Percentiles rank a stretch among this genome's conserved stretches.
These are phyloP conservation scores for Quercus robur DNA, from an alignment of 306 rosid genomes.

Conservation along the genomic window DNA sequence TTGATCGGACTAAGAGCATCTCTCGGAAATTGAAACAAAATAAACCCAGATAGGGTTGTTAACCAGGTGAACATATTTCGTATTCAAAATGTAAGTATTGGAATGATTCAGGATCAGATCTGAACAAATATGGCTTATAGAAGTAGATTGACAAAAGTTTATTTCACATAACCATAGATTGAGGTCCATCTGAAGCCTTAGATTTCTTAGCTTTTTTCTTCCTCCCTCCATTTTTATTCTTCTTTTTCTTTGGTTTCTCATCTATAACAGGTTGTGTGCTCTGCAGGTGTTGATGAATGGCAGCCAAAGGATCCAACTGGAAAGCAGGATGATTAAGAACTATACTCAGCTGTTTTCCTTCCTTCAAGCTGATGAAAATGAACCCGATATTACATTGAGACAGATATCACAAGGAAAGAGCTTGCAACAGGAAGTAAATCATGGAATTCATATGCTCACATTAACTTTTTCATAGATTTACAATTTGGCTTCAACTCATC, in stretches of 20 bases:
- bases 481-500: constrained; percentile 46
- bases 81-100: constrained; percentile 13
- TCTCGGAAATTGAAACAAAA: not conserved
- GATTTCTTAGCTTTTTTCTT: constrained; percentile 56
- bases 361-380: constrained; percentile 61
- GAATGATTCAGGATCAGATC: not conserved
- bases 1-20: not conserved
- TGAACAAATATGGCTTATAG: constrained; percentile 4
- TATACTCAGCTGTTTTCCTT: constrained; percentile 43
- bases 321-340: constrained; percentile 56
- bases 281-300: constrained; percentile 55
- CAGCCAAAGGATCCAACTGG: constrained; percentile 57
- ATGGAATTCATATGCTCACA: constrained; percentile 41
- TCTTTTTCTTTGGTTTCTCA: constrained; percentile 53
- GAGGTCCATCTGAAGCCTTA: constrained; percentile 34
- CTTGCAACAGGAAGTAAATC: constrained; percentile 13
- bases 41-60: not conserved
- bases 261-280: constrained; percentile 55
- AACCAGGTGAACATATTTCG: constrained; percentile 1
- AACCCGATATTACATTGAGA: not conserved
- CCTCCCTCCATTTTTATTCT: constrained; percentile 58
- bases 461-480: constrained; percentile 58
- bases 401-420: constrained; percentile 1
- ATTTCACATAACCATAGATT: constrained; percentile 56
- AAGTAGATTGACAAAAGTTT: constrained; percentile 1